Conservation (phyloP, 2,329 filamentous ascomycete genomes). For the Fusarium oligoseptatum region DNA sequence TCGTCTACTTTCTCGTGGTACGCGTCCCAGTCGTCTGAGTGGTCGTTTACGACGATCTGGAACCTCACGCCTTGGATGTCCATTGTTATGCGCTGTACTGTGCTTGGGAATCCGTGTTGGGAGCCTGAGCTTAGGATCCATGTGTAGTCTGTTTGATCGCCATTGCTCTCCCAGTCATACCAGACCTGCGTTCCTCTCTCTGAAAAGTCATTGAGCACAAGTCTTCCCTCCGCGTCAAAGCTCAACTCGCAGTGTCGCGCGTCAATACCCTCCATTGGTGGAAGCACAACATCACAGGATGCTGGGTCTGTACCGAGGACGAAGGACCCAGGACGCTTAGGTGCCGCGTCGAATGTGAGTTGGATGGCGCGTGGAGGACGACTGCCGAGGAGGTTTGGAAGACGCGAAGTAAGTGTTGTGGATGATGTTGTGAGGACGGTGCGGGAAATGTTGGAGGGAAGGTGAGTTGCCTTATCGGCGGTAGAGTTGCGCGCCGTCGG, state of each 20-base stretch:
- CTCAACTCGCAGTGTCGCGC: constrained; percentile 54
- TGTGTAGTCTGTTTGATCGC: constrained; percentile 52
- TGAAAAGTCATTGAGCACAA: constrained; percentile 56
- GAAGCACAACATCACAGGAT: constrained; percentile 55
- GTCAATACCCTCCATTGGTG: constrained; percentile 51
- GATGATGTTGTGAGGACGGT: constrained; percentile 44
- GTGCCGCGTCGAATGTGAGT: constrained; percentile 52
- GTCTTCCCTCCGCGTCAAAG: constrained; percentile 55
- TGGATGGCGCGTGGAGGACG: constrained; percentile 50
- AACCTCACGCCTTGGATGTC: constrained; percentile 57
- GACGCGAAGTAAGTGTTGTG: constrained; percentile 45
- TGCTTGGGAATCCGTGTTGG: constrained; percentile 51
- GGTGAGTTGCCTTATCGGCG: constrained; percentile 51
- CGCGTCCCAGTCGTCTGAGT: constrained; percentile 48
- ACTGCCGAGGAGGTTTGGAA: constrained; percentile 45
- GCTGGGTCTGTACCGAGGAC: constrained; percentile 55
- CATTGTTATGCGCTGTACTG: constrained; percentile 52
- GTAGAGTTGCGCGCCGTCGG: constrained; percentile 51
- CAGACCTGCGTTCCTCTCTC: constrained; percentile 56
- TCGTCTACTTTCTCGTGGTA: constrained; percentile 52
- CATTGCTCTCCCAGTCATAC: constrained; percentile 57
- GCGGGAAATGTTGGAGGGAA: constrained; percentile 50
- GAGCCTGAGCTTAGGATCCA: constrained; percentile 54
- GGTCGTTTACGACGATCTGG: constrained; percentile 55
- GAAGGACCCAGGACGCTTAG: constrained; percentile 54